Evolutionary conservation across 768 basidiomycete species (phyloP).

Genomic region (Collybiopsis confluens): DNA sequence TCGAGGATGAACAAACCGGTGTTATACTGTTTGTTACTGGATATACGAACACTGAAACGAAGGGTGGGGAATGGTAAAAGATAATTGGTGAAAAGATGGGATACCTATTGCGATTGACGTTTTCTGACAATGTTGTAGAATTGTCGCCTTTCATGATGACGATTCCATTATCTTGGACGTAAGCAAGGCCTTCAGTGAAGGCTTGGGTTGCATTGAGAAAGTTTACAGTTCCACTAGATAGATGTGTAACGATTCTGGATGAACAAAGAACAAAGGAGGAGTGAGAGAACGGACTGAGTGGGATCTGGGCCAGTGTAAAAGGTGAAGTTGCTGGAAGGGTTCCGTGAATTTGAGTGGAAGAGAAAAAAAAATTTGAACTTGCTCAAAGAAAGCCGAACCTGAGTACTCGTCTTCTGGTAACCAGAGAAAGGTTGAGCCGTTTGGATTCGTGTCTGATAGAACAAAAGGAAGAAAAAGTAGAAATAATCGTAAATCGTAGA

Average conservation of each 20-base stretch:
- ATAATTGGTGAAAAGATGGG: neutral
- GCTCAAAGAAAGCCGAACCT: conserved; percentile 68
- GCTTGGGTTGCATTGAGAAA: conserved; percentile 58
- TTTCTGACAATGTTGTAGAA: conserved; percentile 48
- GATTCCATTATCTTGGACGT: conserved; percentile 49
- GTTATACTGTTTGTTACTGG: conserved; percentile 57
- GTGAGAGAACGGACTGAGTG: conserved; percentile 47
- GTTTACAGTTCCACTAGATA: conserved; percentile 65
- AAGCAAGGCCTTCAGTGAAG: conserved; percentile 50
- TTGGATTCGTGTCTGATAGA: conserved; percentile 36
- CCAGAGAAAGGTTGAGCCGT: conserved; percentile 59
- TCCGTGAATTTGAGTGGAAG: neutral
- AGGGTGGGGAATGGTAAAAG: too few species aligned
- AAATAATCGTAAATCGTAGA: too few species aligned
- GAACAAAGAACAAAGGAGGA: conserved; percentile 11
- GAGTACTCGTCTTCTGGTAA: conserved; percentile 62
- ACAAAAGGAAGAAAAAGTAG: neutral
- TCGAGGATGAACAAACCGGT: conserved; percentile 85
- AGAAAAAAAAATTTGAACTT: conserved; percentile 9
- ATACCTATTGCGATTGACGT: conserved; percentile 60
- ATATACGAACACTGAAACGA: conserved; percentile 70
- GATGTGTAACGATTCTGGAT: conserved; percentile 15
- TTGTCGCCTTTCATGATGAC: conserved; percentile 80
- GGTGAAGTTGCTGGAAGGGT: conserved; percentile 39
- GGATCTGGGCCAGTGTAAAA: conserved; percentile 65